Evolutionary conservation across 163 green algal species (phyloP).

Genomic region (Scenedesmus sp.): DNA sequence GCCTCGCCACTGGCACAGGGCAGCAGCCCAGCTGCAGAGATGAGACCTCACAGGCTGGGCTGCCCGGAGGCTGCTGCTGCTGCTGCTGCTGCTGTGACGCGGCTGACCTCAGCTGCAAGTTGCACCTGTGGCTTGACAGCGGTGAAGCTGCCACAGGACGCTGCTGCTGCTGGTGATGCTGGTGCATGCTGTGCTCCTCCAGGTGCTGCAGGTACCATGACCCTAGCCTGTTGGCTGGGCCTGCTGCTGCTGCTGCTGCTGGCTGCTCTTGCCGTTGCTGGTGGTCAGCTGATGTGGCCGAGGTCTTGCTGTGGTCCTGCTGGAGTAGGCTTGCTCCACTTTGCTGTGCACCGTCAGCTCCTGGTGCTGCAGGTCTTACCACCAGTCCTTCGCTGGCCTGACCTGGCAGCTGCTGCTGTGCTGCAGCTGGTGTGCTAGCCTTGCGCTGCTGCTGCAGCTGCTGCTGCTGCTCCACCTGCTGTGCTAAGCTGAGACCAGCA

Average conservation of each 20-base stretch:
- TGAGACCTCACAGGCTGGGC: background rate
- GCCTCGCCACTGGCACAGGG: background rate
- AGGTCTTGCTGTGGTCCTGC: background rate
- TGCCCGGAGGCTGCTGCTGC: background rate
- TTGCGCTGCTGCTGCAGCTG: background rate
- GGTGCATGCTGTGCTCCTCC: background rate
- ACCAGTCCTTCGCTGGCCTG: background rate
- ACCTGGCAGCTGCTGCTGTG: background rate
- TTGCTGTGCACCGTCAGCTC: background rate
- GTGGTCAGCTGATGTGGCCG: background rate
- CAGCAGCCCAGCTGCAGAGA: background rate
- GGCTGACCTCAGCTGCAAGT: slow-evolving; percentile 1
- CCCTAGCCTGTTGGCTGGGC: background rate
- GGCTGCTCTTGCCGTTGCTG: background rate
- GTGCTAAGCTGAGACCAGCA: background rate
- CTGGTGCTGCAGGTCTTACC: background rate
- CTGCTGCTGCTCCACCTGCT: background rate
- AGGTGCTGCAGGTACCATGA: slow-evolving; percentile 41
- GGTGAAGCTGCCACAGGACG: slow-evolving; percentile 19
- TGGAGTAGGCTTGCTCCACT: background rate
- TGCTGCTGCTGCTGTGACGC: background rate
- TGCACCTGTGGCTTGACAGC: slow-evolving; percentile 29
- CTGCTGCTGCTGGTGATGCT: slow-evolving; percentile 11
- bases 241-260: background rate
- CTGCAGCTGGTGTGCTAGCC: background rate